Percentiles rank a stretch among this genome's conserved stretches.
Conservation (phyloP, 768 basidiomycete species). For the Termitomyces sp. region DNA sequence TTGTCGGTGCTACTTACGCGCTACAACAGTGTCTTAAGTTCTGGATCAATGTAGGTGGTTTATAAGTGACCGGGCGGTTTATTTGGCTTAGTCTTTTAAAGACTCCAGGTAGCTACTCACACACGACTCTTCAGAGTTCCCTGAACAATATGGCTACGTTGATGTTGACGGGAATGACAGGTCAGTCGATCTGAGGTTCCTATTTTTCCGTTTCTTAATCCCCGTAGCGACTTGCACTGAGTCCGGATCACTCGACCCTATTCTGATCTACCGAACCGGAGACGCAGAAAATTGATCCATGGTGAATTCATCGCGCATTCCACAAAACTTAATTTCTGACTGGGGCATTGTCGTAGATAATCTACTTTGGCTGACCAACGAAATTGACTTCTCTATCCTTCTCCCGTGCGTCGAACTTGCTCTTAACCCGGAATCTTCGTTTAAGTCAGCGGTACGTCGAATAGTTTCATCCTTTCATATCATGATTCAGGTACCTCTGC, state of each 20-base stretch:
- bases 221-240: conserved; percentile 14
- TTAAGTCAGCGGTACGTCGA: neutral
- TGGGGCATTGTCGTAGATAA: conserved; percentile 12
- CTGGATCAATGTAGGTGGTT: conserved; percentile 4
- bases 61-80: neutral
- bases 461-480: conserved; percentile 22
- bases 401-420: conserved; percentile 18
- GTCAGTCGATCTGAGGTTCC: conserved; percentile 1
- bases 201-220: neutral
- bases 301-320: conserved; percentile 7
- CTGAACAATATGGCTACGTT: neutral
- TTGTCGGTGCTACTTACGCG: neutral
- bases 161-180: conserved; percentile 10
- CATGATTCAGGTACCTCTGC: conserved; percentile 20
- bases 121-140: neutral
- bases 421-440: neutral
- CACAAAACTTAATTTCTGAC: neutral
- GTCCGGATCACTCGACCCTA: conserved; percentile 11
- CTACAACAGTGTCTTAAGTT: neutral
- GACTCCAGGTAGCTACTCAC: conserved; percentile 5
- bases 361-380: conserved; percentile 21
- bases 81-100: neutral
- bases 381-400: conserved; percentile 20
- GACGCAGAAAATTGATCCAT: conserved; percentile 17
- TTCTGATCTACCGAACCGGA: conserved; percentile 12